phyloP scores from a whole-genome alignment of 2,329 filamentous ascomycete species.

The Botrytis elliptica region DNA sequence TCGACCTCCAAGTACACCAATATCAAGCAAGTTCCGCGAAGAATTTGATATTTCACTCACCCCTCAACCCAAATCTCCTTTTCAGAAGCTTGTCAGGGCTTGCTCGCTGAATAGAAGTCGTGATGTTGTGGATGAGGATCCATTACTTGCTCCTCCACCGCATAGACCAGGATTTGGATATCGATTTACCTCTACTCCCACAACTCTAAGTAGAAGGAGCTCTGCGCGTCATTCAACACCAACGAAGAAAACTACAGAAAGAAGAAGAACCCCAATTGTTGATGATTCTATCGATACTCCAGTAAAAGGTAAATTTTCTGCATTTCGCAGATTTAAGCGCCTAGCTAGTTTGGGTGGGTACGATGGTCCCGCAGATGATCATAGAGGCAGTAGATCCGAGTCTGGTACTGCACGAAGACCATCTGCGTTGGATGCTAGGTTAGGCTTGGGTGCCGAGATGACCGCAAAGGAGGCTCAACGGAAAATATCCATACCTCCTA shows the following conservation, averaged over 20 bases:
- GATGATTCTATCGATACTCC: constrained; percentile 13
- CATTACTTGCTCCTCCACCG: constrained; percentile 8
- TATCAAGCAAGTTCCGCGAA: constrained; percentile 37
- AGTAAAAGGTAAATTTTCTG: constrained; percentile 12
- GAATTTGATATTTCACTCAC: constrained; percentile 32
- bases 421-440: constrained; percentile 1
- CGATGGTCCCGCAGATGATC: constrained; percentile 16
- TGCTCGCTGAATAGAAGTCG: constrained; percentile 12
- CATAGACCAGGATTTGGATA: constrained; percentile 25
- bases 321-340: constrained; percentile 14
- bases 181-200: constrained; percentile 19
- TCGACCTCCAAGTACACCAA: constrained; percentile 30
- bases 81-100: constrained; percentile 20
- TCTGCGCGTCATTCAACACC: neutral
- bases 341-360: constrained; percentile 19
- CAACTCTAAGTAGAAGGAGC: neutral
- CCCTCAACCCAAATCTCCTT: constrained; percentile 9
- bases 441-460: constrained; percentile 8
- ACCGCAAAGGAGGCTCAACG: neutral
- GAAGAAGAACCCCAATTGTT: neutral
- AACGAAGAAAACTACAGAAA: neutral
- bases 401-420: neutral
- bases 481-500: constrained; percentile 6
- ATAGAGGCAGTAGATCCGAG: too few relatives aligned
- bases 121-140: constrained; percentile 3